These are phyloP conservation scores for Papilionanthe hybrid DNA, from an alignment of 116 monocot genomes.

Conservation along the genomic window DNA sequence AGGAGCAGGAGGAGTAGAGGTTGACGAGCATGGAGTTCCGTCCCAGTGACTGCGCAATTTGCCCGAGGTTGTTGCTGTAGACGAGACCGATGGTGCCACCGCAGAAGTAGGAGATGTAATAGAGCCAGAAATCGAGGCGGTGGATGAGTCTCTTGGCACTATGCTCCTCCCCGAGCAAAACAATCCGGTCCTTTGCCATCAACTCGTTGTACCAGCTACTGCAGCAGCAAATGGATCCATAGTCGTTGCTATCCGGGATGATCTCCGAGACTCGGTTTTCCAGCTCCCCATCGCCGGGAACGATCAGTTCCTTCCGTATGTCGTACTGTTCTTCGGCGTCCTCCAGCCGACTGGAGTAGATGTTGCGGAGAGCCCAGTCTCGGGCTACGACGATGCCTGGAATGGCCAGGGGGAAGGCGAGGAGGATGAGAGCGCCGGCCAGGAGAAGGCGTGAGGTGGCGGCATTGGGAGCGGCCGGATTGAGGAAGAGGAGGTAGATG, in stretches of 20 bases:
- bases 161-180: constrained; percentile 50
- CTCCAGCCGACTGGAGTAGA: constrained; percentile 12
- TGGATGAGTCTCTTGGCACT: constrained; percentile 24
- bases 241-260: not conserved
- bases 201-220: not conserved
- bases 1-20: constrained; percentile 61
- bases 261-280: constrained; percentile 1
- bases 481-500: constrained; percentile 62
- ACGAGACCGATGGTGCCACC: constrained; percentile 57
- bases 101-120: constrained; percentile 57
- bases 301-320: not conserved
- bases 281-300: constrained; percentile 1
- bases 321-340: constrained; percentile 8
- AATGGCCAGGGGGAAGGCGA: constrained; percentile 41
- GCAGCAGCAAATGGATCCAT: constrained; percentile 8
- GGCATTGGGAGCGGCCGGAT: constrained; percentile 13
- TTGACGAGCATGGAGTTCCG: constrained; percentile 31
- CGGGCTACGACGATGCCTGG: constrained; percentile 25
- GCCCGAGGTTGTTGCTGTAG: constrained; percentile 61
- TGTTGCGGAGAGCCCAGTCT: constrained; percentile 23
- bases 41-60: constrained; percentile 58
- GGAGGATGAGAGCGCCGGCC: constrained; percentile 42
- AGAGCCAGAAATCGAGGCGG: constrained; percentile 54
- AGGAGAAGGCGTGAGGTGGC: constrained; percentile 29
- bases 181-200: constrained; percentile 24